phyloP scores from a whole-genome alignment of 2,329 filamentous ascomycete genomes.

The Cadophora luteo-olivacea region DNA sequence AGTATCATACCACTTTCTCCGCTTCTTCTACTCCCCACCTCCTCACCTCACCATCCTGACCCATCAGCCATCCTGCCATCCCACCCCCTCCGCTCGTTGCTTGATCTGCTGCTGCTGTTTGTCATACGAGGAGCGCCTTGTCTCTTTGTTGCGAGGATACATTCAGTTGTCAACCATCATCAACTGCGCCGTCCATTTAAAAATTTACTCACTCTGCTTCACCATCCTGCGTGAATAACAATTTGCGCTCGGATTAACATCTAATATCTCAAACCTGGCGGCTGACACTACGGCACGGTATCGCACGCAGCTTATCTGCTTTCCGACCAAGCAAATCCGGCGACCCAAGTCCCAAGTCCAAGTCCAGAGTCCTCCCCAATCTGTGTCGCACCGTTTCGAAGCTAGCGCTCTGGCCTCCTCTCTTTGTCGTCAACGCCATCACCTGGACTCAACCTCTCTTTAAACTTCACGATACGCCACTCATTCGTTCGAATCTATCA shows the following conservation, averaged over 20 bases:
- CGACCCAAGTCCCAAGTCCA: background rate
- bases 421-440: constrained; percentile 4
- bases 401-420: constrained; percentile 9
- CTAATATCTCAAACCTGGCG: constrained; percentile 1
- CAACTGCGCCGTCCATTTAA: background rate
- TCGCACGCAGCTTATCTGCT: background rate
- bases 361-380: background rate
- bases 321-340: background rate
- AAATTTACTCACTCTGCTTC: background rate
- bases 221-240: background rate
- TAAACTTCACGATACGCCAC: background rate
- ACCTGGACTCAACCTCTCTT: background rate
- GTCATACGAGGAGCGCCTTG: background rate
- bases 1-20: constrained; percentile 5
- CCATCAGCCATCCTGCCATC: background rate
- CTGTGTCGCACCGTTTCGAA: constrained; percentile 8
- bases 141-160: background rate
- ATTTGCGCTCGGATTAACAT: background rate
- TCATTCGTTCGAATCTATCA: background rate
- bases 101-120: background rate
- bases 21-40: background rate
- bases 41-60: background rate
- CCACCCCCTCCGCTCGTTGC: background rate
- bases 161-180: background rate
- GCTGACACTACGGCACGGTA: background rate